These are phyloP conservation scores for Ceratocystiopsis minuta DNA, from an alignment of 2,329 filamentous ascomycete genomes.

Conservation along the genomic window DNA sequence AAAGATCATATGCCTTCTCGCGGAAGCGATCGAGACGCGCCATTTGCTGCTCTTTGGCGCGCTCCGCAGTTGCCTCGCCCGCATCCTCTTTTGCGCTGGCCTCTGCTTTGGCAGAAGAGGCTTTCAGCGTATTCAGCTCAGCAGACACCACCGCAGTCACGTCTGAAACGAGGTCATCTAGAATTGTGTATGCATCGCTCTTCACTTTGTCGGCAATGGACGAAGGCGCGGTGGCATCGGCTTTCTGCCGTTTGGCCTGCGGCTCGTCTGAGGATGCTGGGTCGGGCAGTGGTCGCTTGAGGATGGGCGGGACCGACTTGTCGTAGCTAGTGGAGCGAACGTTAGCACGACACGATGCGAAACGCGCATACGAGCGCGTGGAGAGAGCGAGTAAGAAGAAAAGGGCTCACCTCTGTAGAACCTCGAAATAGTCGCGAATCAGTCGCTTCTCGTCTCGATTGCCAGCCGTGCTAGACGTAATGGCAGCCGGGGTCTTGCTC, in stretches of 20 bases:
- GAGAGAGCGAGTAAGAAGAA: slow-evolving; percentile 2
- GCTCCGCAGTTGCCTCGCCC: not conserved
- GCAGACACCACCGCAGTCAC: slow-evolving; percentile 18
- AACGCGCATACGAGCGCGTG: no score
- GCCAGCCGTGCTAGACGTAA: slow-evolving; percentile 8
- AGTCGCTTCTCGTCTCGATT: slow-evolving; percentile 17
- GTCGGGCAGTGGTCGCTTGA: slow-evolving; percentile 33
- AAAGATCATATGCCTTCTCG: slow-evolving; percentile 41
- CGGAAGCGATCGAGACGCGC: slow-evolving; percentile 38
- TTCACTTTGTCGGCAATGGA: slow-evolving; percentile 36
- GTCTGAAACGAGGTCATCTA: slow-evolving; percentile 48
- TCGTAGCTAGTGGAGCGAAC: slow-evolving; percentile 28
- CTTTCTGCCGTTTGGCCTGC: slow-evolving; percentile 41
- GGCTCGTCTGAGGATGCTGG: slow-evolving; percentile 29
- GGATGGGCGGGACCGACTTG: slow-evolving; percentile 28
- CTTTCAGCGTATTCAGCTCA: slow-evolving; percentile 28
- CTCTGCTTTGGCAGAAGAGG: no score
- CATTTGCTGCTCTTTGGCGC: slow-evolving; percentile 18
- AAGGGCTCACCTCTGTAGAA: slow-evolving; percentile 23
- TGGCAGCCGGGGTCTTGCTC: slow-evolving; percentile 8
- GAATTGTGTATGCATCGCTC: slow-evolving; percentile 33
- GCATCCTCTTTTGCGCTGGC: not conserved
- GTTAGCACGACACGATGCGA: slow-evolving; percentile 1
- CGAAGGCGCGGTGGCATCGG: slow-evolving; percentile 18
- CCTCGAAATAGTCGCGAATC: slow-evolving; percentile 23